A percentile compares a stretch with the other conserved stretches of the same genome.
Conservation (phyloP, 768 basidiomycete genomes). For the Agaricus bisporus region DNA sequence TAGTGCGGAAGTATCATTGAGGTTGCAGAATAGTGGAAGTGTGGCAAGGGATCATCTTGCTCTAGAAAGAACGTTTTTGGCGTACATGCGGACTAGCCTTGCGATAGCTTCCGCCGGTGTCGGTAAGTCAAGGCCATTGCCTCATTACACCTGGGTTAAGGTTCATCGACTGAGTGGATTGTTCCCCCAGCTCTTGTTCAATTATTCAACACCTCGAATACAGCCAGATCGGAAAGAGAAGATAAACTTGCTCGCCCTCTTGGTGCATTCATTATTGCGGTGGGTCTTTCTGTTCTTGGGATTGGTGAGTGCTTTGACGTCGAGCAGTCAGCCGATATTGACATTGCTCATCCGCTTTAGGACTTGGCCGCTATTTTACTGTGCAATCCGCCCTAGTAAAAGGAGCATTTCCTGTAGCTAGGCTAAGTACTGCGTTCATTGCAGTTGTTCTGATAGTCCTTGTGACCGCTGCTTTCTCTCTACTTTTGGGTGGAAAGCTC, state of each 20-base stretch:
- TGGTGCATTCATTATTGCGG: constrained; percentile 40
- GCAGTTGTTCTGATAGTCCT: constrained; percentile 32
- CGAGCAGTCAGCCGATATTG: background rate
- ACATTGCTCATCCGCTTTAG: constrained; percentile 21
- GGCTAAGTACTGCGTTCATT: constrained; percentile 34
- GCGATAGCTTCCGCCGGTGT: constrained; percentile 54
- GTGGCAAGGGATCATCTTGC: constrained; percentile 63
- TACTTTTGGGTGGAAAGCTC: constrained; percentile 29
- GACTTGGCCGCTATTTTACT: constrained; percentile 45
- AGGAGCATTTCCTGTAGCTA: constrained; percentile 51
- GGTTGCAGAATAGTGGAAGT: constrained; percentile 53
- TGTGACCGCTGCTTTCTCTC: constrained; percentile 36
- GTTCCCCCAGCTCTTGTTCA: constrained; percentile 44
- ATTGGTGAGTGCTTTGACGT: constrained; percentile 34
- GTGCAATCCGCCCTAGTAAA: constrained; percentile 44
- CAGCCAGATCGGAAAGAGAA: constrained; percentile 14
- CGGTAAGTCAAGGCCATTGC: constrained; percentile 31
- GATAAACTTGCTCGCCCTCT: constrained; percentile 41
- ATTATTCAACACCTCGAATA: constrained; percentile 17
- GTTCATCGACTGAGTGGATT: background rate
- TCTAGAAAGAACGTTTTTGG: constrained; percentile 56
- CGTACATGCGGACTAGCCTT: constrained; percentile 60
- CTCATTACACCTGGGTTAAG: background rate
- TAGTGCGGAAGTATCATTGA: constrained; percentile 18
- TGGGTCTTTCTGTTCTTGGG: constrained; percentile 41